Base-by-base conservation (phyloP, 2,329 filamentous ascomycete genomes). In the Dryadomyces quercivorus region DNA sequence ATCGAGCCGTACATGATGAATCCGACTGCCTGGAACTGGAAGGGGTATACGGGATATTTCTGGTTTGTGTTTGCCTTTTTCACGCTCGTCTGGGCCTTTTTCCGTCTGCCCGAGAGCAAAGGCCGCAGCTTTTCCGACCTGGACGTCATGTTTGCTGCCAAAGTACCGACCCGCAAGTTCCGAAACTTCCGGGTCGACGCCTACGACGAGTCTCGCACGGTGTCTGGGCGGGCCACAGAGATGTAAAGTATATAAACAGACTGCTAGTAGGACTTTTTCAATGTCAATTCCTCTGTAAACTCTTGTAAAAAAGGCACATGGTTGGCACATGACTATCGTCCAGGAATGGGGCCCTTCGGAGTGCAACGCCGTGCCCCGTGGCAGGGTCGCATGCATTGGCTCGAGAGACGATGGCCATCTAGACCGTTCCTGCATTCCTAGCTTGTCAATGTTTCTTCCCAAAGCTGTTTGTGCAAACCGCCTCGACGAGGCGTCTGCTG, bases 61-160 rank as follows among this genome's bases (percentile, higher is more conserved):
- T 73, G 71, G 69, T 68, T 64, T 1, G 65, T 63, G 6, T 68
- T 73, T 20, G 71, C 72, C 55, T 64, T 74, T 20, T 54, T 70
- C 6, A 66, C 73, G 21, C 68, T 76, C 4, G 60, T 71, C 1
- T 81, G 78, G 69, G 69, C 74, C 0, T 77, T 67, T 59, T 76
- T 76, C 61, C 74, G 72, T 20, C 63, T 78, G 8, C 75, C 75
- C 5, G 78, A 42, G 38, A 42, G 38, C 38, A 6, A 50, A 26
- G 48, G 34, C 3, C 70, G 75, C 46, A 76, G 74, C 0, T 74
- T 76, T 52, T 75, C 72, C 47, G 77, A 81, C 63, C 68, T 81
- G 2, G 78, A 81, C 50, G 63, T 74, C 5, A 63, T 82, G 58
- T 81, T 81, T 59, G 72, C 77, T 59, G 63, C 66, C 22, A 60